A percentile compares a stretch with the other conserved stretches of the same genome.
Conservation (phyloP, 1,139 yeast genomes). For the Kazachstania sp. region DNA sequence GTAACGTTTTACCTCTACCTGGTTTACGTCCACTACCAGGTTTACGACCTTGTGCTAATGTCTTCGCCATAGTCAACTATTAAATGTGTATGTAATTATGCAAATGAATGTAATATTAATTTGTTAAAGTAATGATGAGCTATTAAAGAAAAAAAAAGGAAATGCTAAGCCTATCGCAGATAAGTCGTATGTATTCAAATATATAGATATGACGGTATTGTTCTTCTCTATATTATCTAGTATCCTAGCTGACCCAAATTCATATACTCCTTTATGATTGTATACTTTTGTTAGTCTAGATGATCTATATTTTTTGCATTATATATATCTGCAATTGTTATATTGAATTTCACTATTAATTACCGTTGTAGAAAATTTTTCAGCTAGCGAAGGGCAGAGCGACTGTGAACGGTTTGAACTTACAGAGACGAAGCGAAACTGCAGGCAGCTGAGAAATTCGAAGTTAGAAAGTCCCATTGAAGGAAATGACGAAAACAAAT, state of each 20-base stretch:
- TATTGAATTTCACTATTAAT: background rate
- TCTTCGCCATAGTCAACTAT: conserved; percentile 31
- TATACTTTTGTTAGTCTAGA: background rate
- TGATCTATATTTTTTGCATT: background rate
- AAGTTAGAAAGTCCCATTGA: too few relatives aligned
- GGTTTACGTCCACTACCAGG: conserved; percentile 36
- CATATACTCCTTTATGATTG: background rate
- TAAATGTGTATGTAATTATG: background rate
- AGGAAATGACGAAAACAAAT: too few relatives aligned
- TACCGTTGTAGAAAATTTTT: background rate
- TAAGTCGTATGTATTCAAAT: too few relatives aligned
- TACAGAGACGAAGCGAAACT: background rate
- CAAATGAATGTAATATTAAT: background rate
- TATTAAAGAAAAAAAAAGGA: too few relatives aligned
- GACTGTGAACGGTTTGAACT: background rate
- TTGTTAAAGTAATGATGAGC: background rate
- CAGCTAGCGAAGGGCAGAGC: background rate
- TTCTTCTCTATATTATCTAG: too few relatives aligned
- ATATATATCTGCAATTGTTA: background rate
- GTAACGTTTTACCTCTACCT: conserved; percentile 34
- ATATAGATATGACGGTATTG: too few relatives aligned
- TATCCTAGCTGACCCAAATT: too few relatives aligned
- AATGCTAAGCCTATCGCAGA: too few relatives aligned
- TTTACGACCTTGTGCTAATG: conserved; percentile 35
- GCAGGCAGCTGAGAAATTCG: background rate